Base-by-base conservation (phyloP, 768 basidiomycete species). In the Macrocybe gigantea region DNA sequence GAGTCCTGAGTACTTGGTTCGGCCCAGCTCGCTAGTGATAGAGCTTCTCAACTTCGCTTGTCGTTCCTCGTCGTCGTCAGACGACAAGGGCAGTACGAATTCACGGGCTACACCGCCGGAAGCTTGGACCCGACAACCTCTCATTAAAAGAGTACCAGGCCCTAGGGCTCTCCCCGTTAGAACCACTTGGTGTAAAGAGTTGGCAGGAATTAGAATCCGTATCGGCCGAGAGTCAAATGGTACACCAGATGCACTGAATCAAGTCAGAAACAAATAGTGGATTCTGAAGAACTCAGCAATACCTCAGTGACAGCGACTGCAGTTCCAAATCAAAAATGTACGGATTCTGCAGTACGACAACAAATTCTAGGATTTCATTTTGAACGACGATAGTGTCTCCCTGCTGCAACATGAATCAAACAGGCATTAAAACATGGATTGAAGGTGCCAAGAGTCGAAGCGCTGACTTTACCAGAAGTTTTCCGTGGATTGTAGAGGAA, bases 401-500 rank as follows among this genome's bases (percentile, higher is more conserved):
- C 82, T 85, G 50, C 32, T 11, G 42, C 22, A 14, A 35, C 49
- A 47, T 50, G 29, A 53, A 41, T 13, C 14, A 41, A 42, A 6
- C 9, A 44, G 36, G 15, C 11, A 10, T 9, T 15, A 13, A n/a
- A 38, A 36, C 35, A 31, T 32, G 22, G 43, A 11, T 41, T 32
- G 31, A 11, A 7, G 48, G 30, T 22, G 22, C 22, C 22, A 22
- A 22, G 22, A 22, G 22, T 4, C 22, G 22, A 22, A 22, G 22
- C 22, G 22, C 5, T 30, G 22, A 46, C 45, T 49, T 41, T 5
- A 6, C 30, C 67, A 37, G 70, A 64, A 6, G 76, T 65, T 59
- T 78, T 82, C 49, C 94, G 73, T 2, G 95, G 95, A 62, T 97
- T 93, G 62, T 96, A 96, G 49, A 98, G 68, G 66, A 97, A 97